phyloP scores from a whole-genome alignment of 1,284 basidiomycete species.

The Abortiporus biennis region DNA sequence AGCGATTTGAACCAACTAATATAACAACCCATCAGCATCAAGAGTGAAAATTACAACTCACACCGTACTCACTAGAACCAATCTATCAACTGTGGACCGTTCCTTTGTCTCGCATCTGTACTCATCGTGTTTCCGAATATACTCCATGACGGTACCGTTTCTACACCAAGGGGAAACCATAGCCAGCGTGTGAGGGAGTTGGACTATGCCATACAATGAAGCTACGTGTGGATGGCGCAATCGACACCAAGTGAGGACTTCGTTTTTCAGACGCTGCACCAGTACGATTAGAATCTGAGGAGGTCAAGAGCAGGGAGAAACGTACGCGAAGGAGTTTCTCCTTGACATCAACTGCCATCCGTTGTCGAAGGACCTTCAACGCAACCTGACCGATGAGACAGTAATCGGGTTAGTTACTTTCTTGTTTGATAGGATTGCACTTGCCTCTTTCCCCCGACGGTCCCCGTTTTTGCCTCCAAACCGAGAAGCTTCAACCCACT shows the following conservation, averaged over 20 bases:
- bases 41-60: background rate
- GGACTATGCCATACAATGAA: slow-evolving; percentile 9
- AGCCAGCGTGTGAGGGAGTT: slow-evolving; percentile 9
- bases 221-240: slow-evolving; percentile 10
- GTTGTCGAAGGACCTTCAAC: slow-evolving; percentile 48
- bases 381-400: too few species aligned
- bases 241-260: slow-evolving; percentile 10
- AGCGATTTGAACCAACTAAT: slow-evolving; percentile 7
- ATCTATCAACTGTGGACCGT: too few species aligned
- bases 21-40: background rate
- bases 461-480: slow-evolving; percentile 25
- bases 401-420: too few species aligned
- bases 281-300: too few species aligned
- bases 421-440: too few species aligned
- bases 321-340: slow-evolving; percentile 45
- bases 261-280: slow-evolving; percentile 7
- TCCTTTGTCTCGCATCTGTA: too few species aligned
- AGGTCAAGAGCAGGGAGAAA: too few species aligned
- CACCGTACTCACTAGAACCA: background rate
- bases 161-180: slow-evolving; percentile 13
- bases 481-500: slow-evolving; percentile 39
- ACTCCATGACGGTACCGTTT: slow-evolving; percentile 12
- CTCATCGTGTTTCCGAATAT: slow-evolving; percentile 9
- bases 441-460: background rate
- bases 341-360: slow-evolving; percentile 41